Conservation (phyloP, 371 early-diverging fungal genomes). For the Homolaphlyctis polyrhiza region DNA sequence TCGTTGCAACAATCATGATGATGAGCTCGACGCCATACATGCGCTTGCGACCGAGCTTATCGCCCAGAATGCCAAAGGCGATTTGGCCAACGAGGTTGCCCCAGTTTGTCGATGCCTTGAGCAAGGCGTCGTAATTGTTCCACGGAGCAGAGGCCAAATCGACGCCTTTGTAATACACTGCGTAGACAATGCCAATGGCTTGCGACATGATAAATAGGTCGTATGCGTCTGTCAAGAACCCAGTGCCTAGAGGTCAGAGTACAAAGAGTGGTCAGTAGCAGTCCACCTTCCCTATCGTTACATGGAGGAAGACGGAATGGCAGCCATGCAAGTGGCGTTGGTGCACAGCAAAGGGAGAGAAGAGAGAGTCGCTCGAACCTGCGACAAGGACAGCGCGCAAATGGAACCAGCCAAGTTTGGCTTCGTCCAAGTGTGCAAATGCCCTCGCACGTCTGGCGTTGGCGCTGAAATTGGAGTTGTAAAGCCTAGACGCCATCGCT, state of each 20-base stretch:
- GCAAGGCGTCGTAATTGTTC: conserved; percentile 54
- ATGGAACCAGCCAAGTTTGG: conserved; percentile 64
- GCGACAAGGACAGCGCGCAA: conserved; percentile 75
- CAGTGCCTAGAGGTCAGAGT: too few relatives aligned
- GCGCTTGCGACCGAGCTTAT: conserved; percentile 77
- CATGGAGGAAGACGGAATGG: too few relatives aligned
- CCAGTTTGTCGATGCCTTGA: conserved; percentile 76
- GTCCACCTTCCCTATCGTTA: too few relatives aligned
- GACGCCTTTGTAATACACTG: conserved; percentile 61
- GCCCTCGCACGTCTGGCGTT: conserved; percentile 5
- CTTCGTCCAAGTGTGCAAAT: conserved; percentile 26
- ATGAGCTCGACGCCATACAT: conserved; percentile 85
- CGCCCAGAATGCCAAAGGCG: conserved; percentile 79
- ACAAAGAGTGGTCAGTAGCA: too few relatives aligned
- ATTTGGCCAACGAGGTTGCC: conserved; percentile 85
- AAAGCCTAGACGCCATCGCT: background rate
- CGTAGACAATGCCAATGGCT: conserved; percentile 74
- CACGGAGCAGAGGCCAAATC: conserved; percentile 13
- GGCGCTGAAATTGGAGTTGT: background rate
- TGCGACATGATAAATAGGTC: conserved; percentile 83
- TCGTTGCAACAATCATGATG: conserved; percentile 59
- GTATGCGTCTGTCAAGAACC: conserved; percentile 30
- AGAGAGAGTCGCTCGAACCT: conserved; percentile 76
- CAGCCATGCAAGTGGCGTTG: too few relatives aligned
- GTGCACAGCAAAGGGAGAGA: background rate